These are phyloP conservation scores for Ramularia collo-cygni DNA, from an alignment of 2,329 filamentous ascomycete species.

Conservation along the genomic window DNA sequence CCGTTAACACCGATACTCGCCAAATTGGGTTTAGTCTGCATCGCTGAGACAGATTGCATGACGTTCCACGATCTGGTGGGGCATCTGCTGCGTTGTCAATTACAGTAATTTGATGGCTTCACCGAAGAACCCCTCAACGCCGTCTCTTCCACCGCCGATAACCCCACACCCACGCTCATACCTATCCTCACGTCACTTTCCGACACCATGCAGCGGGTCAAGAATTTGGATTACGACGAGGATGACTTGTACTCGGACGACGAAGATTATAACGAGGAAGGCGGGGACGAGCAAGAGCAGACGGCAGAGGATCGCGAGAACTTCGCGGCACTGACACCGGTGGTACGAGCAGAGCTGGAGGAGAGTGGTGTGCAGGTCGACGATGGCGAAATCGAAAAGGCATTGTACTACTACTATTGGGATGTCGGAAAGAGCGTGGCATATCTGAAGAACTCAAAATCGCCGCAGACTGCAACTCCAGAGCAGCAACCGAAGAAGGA, in stretches of 20 bases:
- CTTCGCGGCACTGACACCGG: slow-evolving; percentile 27
- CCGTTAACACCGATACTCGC: too few relatives aligned
- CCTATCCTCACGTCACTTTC: background rate
- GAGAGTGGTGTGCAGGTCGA: slow-evolving; percentile 42
- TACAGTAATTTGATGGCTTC: too few relatives aligned
- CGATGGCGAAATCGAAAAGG: slow-evolving; percentile 73
- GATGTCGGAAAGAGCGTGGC: slow-evolving; percentile 78
- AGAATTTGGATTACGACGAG: slow-evolving; percentile 43
- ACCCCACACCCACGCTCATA: too few relatives aligned
- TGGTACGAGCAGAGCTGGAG: slow-evolving; percentile 29
- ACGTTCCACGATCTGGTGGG: too few relatives aligned
- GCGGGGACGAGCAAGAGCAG: slow-evolving; percentile 30
- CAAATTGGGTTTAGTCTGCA: too few relatives aligned
- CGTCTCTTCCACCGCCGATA: too few relatives aligned
- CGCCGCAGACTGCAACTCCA: slow-evolving; percentile 21
- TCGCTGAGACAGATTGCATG: too few relatives aligned
- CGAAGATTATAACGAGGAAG: slow-evolving; percentile 39
- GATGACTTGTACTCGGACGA: slow-evolving; percentile 49
- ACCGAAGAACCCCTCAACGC: too few relatives aligned
- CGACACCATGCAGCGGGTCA: slow-evolving; percentile 36
- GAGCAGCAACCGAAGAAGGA: slow-evolving; percentile 31
- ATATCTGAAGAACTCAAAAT: slow-evolving; percentile 56
- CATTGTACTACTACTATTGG: slow-evolving; percentile 94
- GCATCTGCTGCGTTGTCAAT: too few relatives aligned
- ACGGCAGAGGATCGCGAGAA: slow-evolving; percentile 34